These are phyloP conservation scores for Umbelopsis ramanniana DNA, from an alignment of 192 early-diverging fungal species.

Conservation along the genomic window DNA sequence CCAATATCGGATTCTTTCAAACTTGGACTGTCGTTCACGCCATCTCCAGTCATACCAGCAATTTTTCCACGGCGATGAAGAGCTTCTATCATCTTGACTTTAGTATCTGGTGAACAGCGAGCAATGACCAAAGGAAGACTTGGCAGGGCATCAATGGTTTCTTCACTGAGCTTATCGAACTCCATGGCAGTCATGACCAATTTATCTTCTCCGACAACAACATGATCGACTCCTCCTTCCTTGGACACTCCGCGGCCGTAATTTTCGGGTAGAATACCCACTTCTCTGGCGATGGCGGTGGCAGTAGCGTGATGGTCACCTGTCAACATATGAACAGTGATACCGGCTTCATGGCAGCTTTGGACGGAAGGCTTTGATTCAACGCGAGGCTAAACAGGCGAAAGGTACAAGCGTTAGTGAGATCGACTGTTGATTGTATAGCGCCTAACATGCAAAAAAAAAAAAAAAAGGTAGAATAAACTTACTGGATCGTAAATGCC, in stretches of 20 bases:
- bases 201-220: conserved; percentile 48
- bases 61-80: conserved; percentile 77
- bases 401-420: neutral
- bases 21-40: conserved; percentile 81
- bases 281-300: conserved; percentile 87
- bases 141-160: conserved; percentile 74
- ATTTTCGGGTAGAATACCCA: conserved; percentile 72
- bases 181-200: conserved; percentile 85
- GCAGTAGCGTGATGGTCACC: conserved; percentile 94
- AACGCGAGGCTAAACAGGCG: conserved; percentile 54
- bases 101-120: conserved; percentile 93
- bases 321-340: conserved; percentile 95
- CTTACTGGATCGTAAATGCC: conserved; percentile 86
- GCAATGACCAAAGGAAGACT: conserved; percentile 92
- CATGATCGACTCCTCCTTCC: conserved; percentile 54
- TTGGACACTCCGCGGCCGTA: conserved; percentile 30
- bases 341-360: conserved; percentile 89
- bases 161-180: conserved; percentile 85
- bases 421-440: neutral
- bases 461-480: neutral
- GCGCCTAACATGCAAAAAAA: neutral
- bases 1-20: conserved; percentile 81
- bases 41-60: conserved; percentile 89
- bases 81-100: conserved; percentile 95
- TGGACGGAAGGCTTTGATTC: conserved; percentile 68